These are phyloP conservation scores for Torulaspora delbrueckii DNA, from an alignment of 805 yeast species.

Conservation along the genomic window DNA sequence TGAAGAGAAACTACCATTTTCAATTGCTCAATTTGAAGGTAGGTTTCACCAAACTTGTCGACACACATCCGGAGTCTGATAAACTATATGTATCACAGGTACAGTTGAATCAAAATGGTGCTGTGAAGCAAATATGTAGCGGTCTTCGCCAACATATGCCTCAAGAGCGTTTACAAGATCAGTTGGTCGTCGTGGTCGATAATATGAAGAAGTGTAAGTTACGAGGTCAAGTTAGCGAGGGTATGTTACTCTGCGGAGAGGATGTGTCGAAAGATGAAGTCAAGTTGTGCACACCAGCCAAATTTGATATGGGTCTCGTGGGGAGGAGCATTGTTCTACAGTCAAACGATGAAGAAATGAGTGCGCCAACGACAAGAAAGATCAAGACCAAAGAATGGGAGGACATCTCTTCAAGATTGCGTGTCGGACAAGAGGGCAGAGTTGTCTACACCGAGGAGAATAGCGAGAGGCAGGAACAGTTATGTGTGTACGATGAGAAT, in stretches of 20 bases:
- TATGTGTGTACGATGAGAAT: slow-evolving; percentile 9
- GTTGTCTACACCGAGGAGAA: slow-evolving; percentile 18
- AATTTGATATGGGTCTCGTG: background rate
- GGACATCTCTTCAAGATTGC: slow-evolving; percentile 19
- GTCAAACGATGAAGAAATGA: background rate
- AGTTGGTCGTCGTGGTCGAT: slow-evolving; percentile 48
- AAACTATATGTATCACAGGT: slow-evolving; percentile 54
- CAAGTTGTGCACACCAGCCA: slow-evolving; percentile 16
- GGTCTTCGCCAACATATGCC: slow-evolving; percentile 50
- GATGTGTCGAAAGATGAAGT: slow-evolving; percentile 11
- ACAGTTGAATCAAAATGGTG: slow-evolving; percentile 22
- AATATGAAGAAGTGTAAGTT: slow-evolving; percentile 59
- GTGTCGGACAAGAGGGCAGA: slow-evolving; percentile 10
- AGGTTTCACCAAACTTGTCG: slow-evolving; percentile 46
- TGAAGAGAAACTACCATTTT: slow-evolving; percentile 11
- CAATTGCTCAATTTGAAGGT: slow-evolving; percentile 37
- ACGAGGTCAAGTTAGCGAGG: slow-evolving; percentile 58
- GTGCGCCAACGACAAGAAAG: slow-evolving; percentile 12
- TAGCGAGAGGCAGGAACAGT: slow-evolving; percentile 3
- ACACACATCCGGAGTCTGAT: slow-evolving; percentile 53
- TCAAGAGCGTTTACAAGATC: slow-evolving; percentile 35
- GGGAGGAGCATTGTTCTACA: slow-evolving; percentile 16
- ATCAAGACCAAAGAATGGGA: slow-evolving; percentile 23
- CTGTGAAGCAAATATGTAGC: slow-evolving; percentile 45
- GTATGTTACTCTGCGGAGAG: slow-evolving; percentile 63